Evolutionary conservation across 192 early-diverging fungal genomes (phyloP), one percentile per base, ranked within the genome.

Genomic region (Cetraspora pellucida): DNA sequence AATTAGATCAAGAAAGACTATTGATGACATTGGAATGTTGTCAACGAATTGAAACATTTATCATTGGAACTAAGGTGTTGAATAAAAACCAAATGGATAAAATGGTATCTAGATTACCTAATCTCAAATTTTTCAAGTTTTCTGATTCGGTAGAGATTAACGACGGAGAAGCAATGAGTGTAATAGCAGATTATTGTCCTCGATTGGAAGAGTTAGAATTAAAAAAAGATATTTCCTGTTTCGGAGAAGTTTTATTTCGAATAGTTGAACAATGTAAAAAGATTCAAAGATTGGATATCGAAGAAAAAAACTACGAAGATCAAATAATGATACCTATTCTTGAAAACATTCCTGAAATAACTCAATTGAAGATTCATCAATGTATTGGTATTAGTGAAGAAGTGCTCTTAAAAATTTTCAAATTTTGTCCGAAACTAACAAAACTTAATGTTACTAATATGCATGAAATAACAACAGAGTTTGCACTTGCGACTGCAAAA

Each of bases 191-290:
- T 17, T 27, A 74, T 74, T 74, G 72, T 57, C 58, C 17, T 17
- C 6, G 44, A 21, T 60, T 74, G 14, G 72, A 74, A 46, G 72
- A 74, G 25, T 74, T 74, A 28, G 25, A 23, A 45, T 74, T 74
- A 46, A 74, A 74, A 28, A 74, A 43, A 28, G 72, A 74, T 58
- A 74, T 74, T 19, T 10, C 13, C 10, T 74, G 72, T 60, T 16
- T 43, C 43, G 44, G 57, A 0, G 25, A 47, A 5, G 43, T 74
- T 46, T 57, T 74, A 45, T 13, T 74, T 44, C 8, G 19, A 27
- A 74, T 74, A 25, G 43, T 59, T 16, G 30, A 74, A 25, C 45
- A 59, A 27, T 74, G 72, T 61, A 27, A 47, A 74, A 31, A 37
- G 2, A 44, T 74, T 57, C 19, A 8, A n/a, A 31, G 11, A 47